Evolutionary conservation across 257 asterid species (phyloP).

Genomic region (Gardenia jasminoides): DNA sequence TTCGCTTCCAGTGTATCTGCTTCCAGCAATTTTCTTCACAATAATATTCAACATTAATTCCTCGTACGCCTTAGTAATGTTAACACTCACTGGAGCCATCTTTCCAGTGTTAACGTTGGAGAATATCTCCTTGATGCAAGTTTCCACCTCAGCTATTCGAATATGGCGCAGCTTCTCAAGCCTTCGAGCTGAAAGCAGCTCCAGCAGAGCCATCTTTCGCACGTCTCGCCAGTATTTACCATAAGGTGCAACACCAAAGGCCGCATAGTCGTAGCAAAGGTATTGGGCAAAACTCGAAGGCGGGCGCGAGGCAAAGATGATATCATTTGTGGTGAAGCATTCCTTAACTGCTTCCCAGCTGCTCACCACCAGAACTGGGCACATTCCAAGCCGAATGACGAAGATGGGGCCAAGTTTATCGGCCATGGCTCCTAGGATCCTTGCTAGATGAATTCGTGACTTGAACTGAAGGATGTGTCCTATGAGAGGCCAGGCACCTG

Average conservation of each 20-base stretch:
- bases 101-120: no score
- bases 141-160: conserved; percentile 27
- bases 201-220: conserved; percentile 36
- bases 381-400: conserved; percentile 34
- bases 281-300: conserved; percentile 25
- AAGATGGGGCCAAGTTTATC: conserved; percentile 47
- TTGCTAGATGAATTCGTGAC: conserved; percentile 16
- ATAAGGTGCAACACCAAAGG: conserved; percentile 36
- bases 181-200: conserved; percentile 40
- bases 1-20: conserved; percentile 10
- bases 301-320: conserved; percentile 35
- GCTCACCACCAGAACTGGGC: conserved; percentile 32
- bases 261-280: conserved; percentile 46
- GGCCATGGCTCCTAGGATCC: conserved; percentile 29
- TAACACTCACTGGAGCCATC: conserved; percentile 8
- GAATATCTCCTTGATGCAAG: conserved; percentile 21
- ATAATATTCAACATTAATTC: conserved; percentile 32
- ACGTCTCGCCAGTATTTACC: conserved; percentile 50
- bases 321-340: conserved; percentile 23
- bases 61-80: conserved; percentile 35
- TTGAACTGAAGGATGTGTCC: conserved; percentile 10
- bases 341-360: conserved; percentile 40
- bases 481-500: no score
- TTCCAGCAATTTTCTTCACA: conserved; percentile 15
- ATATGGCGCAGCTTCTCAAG: conserved; percentile 39